Percentiles rank a stretch among this genome's conserved stretches.
Evolutionary conservation across 345 rosid species (phyloP).

Genomic region (Salix exigua): DNA sequence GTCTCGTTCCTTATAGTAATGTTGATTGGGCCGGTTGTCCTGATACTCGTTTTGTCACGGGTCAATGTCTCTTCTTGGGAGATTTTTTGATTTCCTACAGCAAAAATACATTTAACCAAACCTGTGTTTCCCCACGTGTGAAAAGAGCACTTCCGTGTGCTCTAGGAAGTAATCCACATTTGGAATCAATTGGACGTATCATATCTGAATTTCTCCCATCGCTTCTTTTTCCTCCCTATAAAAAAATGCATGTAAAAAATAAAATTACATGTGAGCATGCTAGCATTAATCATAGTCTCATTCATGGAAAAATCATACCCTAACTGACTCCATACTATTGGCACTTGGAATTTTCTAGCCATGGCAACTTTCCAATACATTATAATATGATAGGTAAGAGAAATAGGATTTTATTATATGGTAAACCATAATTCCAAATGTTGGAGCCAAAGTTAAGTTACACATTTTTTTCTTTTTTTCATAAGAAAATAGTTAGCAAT

Average conservation of each 20-base stretch:
- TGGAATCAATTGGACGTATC: conserved; percentile 84
- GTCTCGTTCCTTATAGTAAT: no score
- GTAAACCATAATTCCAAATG: background rate
- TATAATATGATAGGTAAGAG: background rate
- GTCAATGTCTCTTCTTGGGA: no score
- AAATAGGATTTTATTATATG: background rate
- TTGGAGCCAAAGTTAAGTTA: background rate
- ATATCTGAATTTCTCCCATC: conserved; percentile 80
- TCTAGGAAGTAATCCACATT: conserved; percentile 91
- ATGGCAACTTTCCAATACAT: background rate
- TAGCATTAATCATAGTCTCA: conserved; percentile 9
- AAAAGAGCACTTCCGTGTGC: conserved; percentile 98
- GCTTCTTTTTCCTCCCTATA: conserved; percentile 90
- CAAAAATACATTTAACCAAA: conserved; percentile 17
- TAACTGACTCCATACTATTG: background rate
- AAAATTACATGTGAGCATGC: background rate
- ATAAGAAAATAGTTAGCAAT: background rate
- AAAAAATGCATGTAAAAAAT: conserved; percentile 16
- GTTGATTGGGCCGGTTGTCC: no score
- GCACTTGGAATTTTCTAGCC: background rate
- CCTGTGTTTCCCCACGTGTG: conserved; percentile 99
- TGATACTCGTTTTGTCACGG: no score
- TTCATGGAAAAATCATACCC: background rate
- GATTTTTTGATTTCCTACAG: background rate
- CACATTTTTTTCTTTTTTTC: background rate